A percentile compares a stretch with the other conserved stretches of the same genome.
Evolutionary conservation across 306 rosid species (phyloP).

Genomic region (Gastrolobium bilobum): DNA sequence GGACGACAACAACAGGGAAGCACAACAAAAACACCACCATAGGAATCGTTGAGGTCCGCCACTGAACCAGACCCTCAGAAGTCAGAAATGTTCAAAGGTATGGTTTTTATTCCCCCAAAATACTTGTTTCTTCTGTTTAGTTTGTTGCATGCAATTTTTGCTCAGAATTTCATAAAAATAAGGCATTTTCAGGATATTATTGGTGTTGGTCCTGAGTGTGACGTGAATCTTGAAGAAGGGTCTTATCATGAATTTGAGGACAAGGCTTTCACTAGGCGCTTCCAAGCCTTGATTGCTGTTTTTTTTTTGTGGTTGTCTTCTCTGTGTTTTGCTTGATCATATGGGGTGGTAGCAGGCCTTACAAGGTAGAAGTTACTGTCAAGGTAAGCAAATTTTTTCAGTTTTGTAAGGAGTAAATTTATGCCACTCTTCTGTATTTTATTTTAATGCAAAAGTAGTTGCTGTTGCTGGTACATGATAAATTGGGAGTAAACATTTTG

Average conservation of each 20-base stretch:
- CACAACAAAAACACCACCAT: no score
- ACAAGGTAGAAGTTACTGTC: conserved; percentile 68
- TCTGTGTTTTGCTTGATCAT: conserved; percentile 86
- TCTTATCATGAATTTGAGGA: conserved; percentile 76
- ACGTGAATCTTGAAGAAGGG: conserved; percentile 91
- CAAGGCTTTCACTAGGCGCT: conserved; percentile 64
- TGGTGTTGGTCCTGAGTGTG: conserved; percentile 99
- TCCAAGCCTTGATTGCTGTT: conserved; percentile 74
- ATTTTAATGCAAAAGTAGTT: background rate
- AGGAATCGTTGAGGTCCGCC: no score
- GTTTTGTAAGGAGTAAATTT: background rate
- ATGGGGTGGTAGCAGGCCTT: conserved; percentile 95
- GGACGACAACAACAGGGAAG: no score
- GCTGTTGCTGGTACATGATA: background rate
- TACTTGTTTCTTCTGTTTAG: no score
- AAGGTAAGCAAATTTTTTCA: conserved; percentile 58
- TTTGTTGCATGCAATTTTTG: no score
- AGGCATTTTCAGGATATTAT: conserved; percentile 94
- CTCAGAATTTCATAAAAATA: no score
- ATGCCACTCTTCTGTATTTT: background rate
- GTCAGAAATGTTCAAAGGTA: no score
- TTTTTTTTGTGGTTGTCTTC: conserved; percentile 71
- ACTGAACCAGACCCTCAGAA: no score
- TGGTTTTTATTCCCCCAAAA: no score
- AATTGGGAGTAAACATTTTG: background rate